A percentile compares a stretch with the other conserved stretches of the same genome.
Conservation (phyloP, 176 grass and related monocot species). For the Hyparrhenia diplandra region DNA sequence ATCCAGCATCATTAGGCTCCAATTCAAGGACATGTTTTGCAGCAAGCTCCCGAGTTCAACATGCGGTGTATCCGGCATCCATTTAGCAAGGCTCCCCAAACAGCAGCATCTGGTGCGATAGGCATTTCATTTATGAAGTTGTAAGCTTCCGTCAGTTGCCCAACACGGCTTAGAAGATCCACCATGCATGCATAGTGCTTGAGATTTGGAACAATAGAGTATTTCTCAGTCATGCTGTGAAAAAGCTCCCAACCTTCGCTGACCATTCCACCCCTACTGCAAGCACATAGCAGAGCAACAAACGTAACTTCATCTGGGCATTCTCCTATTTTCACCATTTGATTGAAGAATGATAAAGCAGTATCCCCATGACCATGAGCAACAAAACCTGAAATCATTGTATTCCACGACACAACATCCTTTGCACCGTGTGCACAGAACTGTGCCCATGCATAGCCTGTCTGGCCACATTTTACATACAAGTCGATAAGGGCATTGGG, state of each 20-base stretch:
- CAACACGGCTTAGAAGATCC: constrained; percentile 79
- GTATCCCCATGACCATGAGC: constrained; percentile 50
- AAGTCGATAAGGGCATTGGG: constrained; percentile 84
- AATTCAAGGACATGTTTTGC: constrained; percentile 71
- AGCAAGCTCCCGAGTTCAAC: constrained; percentile 84
- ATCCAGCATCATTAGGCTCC: constrained; percentile 64
- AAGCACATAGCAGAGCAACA: constrained; percentile 70
- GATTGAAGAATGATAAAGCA: constrained; percentile 57
- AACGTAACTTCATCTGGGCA: constrained; percentile 91
- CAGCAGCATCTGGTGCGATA: constrained; percentile 66
- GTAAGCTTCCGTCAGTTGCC: constrained; percentile 60
- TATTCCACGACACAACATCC: constrained; percentile 93
- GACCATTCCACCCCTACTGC: constrained; percentile 79
- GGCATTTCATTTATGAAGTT: constrained; percentile 77
- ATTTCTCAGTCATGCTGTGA: constrained; percentile 60
- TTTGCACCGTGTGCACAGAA: constrained; percentile 50
- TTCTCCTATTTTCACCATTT: constrained; percentile 63
- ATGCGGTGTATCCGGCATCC: constrained; percentile 79
- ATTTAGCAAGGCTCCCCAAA: constrained; percentile 89
- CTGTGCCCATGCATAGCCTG: constrained; percentile 65
- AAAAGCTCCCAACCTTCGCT: constrained; percentile 71
- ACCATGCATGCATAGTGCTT: constrained; percentile 97
- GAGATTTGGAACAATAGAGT: constrained; percentile 74
- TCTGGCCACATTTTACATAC: constrained; percentile 91
- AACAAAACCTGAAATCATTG: constrained; percentile 77